These are phyloP conservation scores for Syncephalis plumigaleata DNA, from an alignment of 371 early-diverging fungal species.

Conservation along the genomic window DNA sequence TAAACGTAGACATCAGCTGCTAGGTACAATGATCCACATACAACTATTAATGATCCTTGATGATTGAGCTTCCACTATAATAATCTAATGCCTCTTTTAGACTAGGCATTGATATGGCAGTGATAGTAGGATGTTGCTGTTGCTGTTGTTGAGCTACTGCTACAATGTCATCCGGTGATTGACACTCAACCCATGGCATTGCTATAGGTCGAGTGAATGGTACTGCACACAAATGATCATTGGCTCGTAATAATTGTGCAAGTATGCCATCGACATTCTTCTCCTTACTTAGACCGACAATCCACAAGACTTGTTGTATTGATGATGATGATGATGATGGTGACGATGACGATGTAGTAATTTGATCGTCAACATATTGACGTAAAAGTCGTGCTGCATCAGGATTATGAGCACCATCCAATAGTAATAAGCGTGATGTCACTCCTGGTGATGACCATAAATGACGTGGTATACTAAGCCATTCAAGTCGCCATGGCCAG, in stretches of 20 bases:
- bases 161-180: conserved; percentile 3
- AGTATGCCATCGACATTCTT: conserved; percentile 46
- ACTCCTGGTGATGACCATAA: background rate
- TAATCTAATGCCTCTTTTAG: background rate
- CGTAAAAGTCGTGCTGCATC: conserved; percentile 46
- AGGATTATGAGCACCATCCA: conserved; percentile 85
- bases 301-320: conserved; percentile 35
- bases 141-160: background rate
- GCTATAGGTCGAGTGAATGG: conserved; percentile 57
- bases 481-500: conserved; percentile 79
- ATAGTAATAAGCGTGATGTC: conserved; percentile 20
- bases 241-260: conserved; percentile 20
- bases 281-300: conserved; percentile 54
- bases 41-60: conserved; percentile 26
- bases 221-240: conserved; percentile 42
- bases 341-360: too few species aligned
- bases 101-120: conserved; percentile 1
- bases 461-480: conserved; percentile 14
- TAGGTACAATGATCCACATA: conserved; percentile 78
- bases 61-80: conserved; percentile 1
- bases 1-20: conserved; percentile 49
- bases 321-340: conserved; percentile 2
- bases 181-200: conserved; percentile 70
- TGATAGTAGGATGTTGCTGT: conserved; percentile 2
- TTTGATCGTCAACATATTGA: conserved; percentile 29